Percentiles rank a stretch among this genome's conserved stretches.
Conservation (phyloP, 1,284 basidiomycete genomes). For the Baeospora myosura region DNA sequence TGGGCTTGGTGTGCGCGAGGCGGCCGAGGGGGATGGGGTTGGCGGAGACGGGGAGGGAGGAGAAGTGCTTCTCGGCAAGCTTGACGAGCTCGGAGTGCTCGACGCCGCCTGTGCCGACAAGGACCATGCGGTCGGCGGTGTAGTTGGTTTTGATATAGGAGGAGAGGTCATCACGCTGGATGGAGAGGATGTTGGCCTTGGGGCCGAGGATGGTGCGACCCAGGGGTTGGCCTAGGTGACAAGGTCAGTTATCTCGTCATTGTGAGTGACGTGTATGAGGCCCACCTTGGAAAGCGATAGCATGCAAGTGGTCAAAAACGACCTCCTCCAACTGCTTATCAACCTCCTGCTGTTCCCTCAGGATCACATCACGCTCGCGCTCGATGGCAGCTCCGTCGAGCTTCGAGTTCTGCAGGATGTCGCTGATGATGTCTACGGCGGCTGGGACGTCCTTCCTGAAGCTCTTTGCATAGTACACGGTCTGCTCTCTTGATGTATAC, state of each 20-base stretch:
- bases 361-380: constrained; percentile 93
- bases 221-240: constrained; percentile 71
- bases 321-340: constrained; percentile 99
- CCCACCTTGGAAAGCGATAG: constrained; percentile 91
- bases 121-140: constrained; percentile 97
- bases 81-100: constrained; percentile 91
- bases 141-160: constrained; percentile 98
- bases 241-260: constrained; percentile 7
- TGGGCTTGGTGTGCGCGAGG: constrained; percentile 65
- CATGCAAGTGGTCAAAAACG: constrained; percentile 96
- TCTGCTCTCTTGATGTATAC: constrained; percentile 98
- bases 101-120: constrained; percentile 95
- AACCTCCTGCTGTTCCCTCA: constrained; percentile 98
- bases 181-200: constrained; percentile 93
- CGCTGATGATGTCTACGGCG: constrained; percentile 95
- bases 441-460: constrained; percentile 93
- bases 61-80: constrained; percentile 93
- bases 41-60: constrained; percentile 78
- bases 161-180: constrained; percentile 85
- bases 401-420: constrained; percentile 98
- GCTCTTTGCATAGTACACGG: constrained; percentile 98
- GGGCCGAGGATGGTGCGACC: constrained; percentile 98
- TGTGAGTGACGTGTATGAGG: constrained; percentile 11
- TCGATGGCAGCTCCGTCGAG: constrained; percentile 87
- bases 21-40: constrained; percentile 88